Conservation (phyloP, 768 basidiomycete genomes). For the Podaxis sp. region DNA sequence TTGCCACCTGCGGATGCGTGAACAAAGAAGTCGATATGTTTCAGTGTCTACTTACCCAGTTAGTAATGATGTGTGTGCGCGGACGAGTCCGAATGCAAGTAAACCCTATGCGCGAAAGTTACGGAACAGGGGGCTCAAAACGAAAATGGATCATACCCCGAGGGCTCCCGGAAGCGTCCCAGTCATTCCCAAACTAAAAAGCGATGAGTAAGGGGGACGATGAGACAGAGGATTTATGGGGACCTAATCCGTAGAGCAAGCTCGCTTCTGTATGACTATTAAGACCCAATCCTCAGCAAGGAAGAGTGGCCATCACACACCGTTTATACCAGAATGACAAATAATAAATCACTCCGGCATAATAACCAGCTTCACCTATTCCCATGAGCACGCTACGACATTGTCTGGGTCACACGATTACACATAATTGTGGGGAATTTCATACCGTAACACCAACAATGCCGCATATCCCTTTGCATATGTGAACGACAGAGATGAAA, state of each 20-base stretch:
- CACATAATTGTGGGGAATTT: neutral
- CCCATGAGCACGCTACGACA: constrained; percentile 49
- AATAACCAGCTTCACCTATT: constrained; percentile 61
- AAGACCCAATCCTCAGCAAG: neutral
- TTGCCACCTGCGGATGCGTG: constrained; percentile 43
- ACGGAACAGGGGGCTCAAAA: neutral
- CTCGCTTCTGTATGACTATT: constrained; percentile 33
- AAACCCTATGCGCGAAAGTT: constrained; percentile 37
- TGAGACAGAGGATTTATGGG: neutral
- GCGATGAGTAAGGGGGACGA: neutral
- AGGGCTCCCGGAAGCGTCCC: constrained; percentile 56
- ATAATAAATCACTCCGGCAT: constrained; percentile 62
- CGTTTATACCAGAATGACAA: constrained; percentile 56
- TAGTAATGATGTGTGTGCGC: constrained; percentile 41
- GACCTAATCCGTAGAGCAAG: constrained; percentile 51
- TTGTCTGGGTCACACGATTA: neutral
- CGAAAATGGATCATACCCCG: constrained; percentile 32
- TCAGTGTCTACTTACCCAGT: constrained; percentile 17
- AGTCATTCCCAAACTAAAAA: constrained; percentile 51
- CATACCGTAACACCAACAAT: constrained; percentile 46
- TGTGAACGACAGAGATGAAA: constrained; percentile 49
- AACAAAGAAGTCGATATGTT: neutral
- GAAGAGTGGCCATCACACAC: constrained; percentile 17
- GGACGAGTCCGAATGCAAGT: constrained; percentile 54
- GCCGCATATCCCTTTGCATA: constrained; percentile 55